phyloP scores from a whole-genome alignment of 495 filamentous ascomycete species.

The Pyrenopolyporus hunteri region DNA sequence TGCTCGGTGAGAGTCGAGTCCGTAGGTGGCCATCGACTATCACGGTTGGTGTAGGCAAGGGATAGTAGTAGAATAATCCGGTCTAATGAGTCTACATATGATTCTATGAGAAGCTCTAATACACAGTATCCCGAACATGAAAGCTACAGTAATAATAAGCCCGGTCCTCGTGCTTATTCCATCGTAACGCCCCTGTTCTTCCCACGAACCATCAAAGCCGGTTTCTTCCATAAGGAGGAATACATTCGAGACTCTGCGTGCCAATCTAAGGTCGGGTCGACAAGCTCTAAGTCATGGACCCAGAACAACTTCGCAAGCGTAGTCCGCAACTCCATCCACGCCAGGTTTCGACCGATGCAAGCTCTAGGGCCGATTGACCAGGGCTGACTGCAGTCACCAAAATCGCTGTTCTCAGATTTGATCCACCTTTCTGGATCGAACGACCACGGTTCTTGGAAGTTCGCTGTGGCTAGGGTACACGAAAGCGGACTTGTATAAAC shows the following conservation, averaged over 20 bases:
- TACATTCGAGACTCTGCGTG: constrained; percentile 24
- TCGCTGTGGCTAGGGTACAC: constrained; percentile 35
- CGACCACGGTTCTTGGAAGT: constrained; percentile 42
- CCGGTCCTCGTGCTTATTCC: not conserved
- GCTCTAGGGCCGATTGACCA: constrained; percentile 36
- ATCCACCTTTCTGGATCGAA: constrained; percentile 50
- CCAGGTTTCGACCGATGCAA: constrained; percentile 43
- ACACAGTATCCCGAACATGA: too few relatives aligned
- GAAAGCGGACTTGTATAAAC: constrained; percentile 46
- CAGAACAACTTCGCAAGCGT: constrained; percentile 42
- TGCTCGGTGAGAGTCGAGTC: too few relatives aligned
- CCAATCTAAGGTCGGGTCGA: constrained; percentile 38
- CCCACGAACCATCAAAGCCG: constrained; percentile 33
- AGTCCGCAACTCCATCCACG: constrained; percentile 44
- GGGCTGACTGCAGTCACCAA: constrained; percentile 40
- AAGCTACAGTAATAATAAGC: too few relatives aligned
- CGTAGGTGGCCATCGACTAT: too few relatives aligned
- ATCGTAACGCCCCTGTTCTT: constrained; percentile 25
- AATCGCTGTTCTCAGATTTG: constrained; percentile 30
- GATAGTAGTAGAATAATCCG: too few relatives aligned
- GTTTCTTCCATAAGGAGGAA: constrained; percentile 39
- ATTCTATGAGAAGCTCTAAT: too few relatives aligned
- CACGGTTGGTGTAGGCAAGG: too few relatives aligned
- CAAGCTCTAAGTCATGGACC: constrained; percentile 40
- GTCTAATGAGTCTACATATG: too few relatives aligned